phyloP scores from a whole-genome alignment of 345 rosid genomes.

The Populus deltoides region DNA sequence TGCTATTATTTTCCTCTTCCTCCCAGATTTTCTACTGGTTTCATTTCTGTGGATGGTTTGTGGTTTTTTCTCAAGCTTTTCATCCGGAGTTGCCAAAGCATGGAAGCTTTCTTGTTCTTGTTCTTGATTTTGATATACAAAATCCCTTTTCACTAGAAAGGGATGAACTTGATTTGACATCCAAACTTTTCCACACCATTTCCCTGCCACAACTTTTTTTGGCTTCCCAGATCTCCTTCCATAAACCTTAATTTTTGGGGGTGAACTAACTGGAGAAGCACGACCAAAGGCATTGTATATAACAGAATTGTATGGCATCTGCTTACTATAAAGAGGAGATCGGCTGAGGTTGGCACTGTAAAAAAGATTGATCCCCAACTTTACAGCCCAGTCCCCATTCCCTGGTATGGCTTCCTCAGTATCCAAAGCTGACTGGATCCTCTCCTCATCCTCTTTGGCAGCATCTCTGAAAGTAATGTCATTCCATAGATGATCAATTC shows the following conservation, averaged over 20 bases:
- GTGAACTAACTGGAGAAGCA: conserved; percentile 54
- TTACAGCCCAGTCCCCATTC: conserved; percentile 91
- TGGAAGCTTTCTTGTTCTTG: conserved; percentile 37
- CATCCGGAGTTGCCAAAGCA: conserved; percentile 37
- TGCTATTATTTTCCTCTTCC: conserved; percentile 60
- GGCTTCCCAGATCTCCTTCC: conserved; percentile 56
- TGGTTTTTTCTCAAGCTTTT: conserved; percentile 44
- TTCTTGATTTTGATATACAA: conserved; percentile 51
- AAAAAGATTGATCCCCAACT: conserved; percentile 82
- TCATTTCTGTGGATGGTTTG: conserved; percentile 32
- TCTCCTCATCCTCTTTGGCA: conserved; percentile 61
- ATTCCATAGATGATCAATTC: conserved; percentile 54
- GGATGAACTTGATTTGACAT: conserved; percentile 98
- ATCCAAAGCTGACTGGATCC: conserved; percentile 63
- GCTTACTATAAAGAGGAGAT: conserved; percentile 85
- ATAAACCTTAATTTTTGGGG: conserved; percentile 32
- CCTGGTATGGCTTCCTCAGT: conserved; percentile 78
- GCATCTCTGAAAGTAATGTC: conserved; percentile 58
- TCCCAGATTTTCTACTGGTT: conserved; percentile 47
- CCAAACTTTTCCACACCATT: conserved; percentile 99
- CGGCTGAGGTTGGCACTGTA: conserved; percentile 80
- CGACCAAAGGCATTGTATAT: conserved; percentile 85
- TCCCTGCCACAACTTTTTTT: conserved; percentile 82
- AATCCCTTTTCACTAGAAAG: conserved; percentile 49
- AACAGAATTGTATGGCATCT: conserved; percentile 90